Evolutionary conservation across 2,329 filamentous ascomycete genomes (phyloP).

Genomic region (Dactylellina leptospora): DNA sequence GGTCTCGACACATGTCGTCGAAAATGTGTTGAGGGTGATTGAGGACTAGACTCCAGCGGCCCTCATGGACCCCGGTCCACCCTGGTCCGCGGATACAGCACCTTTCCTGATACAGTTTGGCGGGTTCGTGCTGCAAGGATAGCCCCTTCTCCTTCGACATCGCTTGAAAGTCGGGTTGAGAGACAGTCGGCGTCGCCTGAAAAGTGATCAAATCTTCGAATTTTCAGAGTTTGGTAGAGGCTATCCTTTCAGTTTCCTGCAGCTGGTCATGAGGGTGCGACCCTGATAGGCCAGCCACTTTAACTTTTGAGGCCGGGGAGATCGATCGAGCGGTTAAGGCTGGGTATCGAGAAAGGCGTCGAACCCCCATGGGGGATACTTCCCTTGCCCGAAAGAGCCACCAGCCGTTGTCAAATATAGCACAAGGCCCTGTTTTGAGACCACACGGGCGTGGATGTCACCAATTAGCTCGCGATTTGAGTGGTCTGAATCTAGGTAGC

Average conservation of each 20-base stretch:
- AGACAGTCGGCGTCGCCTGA: too few species aligned
- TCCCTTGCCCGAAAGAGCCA: background rate
- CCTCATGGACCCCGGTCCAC: background rate
- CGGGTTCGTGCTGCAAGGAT: background rate
- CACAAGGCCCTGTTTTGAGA: constrained; percentile 16
- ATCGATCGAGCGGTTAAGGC: constrained; percentile 38
- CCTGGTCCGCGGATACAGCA: background rate
- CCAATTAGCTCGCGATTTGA: too few species aligned
- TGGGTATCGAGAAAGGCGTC: background rate
- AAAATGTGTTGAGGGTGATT: constrained; percentile 10
- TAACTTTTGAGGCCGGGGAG: too few species aligned
- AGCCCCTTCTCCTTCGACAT: too few species aligned
- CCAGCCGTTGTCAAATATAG: constrained; percentile 40
- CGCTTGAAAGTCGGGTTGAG: too few species aligned
- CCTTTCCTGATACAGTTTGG: background rate
- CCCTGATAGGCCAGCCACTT: too few species aligned
- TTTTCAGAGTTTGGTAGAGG: too few species aligned
- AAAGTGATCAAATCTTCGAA: too few species aligned
- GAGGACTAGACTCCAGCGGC: background rate
- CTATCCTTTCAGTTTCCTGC: too few species aligned
- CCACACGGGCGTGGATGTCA: constrained; percentile 1
- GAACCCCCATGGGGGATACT: background rate
- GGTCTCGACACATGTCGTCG: background rate
- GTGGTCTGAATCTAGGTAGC: too few species aligned
- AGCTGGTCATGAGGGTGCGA: too few species aligned